phyloP scores from a whole-genome alignment of 176 grass and related monocot species.

The Zea mays region Zm-B73-REFERENCE-NAM-5.0 NC_050096.1:8605001-8605500 shows the following conservation, averaged over 20 bases:
- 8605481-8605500: slow-evolving; percentile 16
- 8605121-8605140: not conserved
- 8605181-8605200: not conserved
- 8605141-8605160: not conserved
- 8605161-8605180: not conserved
- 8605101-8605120: slow-evolving; percentile 8
- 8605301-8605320: slow-evolving; percentile 8
- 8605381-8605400: slow-evolving; percentile 40
- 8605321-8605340: slow-evolving; percentile 17
- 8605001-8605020: slow-evolving; percentile 8
- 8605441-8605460: not conserved
- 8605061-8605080: slow-evolving; percentile 18
- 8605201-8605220: slow-evolving; percentile 15
- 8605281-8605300: slow-evolving; percentile 35
- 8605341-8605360: not conserved
- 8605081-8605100: slow-evolving; percentile 13
- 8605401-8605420: not conserved
- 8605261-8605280: not conserved
- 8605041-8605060: slow-evolving; percentile 12
- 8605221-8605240: not conserved
- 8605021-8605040: not conserved
- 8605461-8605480: not conserved
- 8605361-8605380: slow-evolving; percentile 11
- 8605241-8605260: slow-evolving; percentile 36
- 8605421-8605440: not conserved